Evolutionary conservation across 2,329 filamentous ascomycete genomes (phyloP).

Genomic region (Beauveria varroae): DNA sequence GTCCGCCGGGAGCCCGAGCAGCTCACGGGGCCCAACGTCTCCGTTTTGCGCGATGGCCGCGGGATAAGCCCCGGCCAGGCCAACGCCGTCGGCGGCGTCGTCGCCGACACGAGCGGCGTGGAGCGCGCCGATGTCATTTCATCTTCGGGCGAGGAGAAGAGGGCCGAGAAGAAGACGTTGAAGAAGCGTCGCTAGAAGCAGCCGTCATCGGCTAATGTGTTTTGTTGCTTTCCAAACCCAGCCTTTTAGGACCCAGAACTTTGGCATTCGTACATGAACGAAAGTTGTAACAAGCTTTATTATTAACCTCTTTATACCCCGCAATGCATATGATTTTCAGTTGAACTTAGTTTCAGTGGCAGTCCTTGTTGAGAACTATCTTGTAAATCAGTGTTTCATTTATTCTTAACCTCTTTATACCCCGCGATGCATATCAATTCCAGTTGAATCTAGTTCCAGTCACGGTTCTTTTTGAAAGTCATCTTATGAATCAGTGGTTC

Average conservation of each 20-base stretch:
- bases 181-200: conserved; percentile 9
- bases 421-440: background rate
- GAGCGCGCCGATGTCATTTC: conserved; percentile 8
- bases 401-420: background rate
- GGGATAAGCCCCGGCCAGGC: conserved; percentile 10
- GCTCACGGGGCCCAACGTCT: background rate
- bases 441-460: background rate
- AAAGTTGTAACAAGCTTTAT: background rate
- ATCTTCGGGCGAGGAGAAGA: conserved; percentile 9
- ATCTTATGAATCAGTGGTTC: background rate
- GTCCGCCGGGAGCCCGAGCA: conserved; percentile 6
- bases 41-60: conserved; percentile 8
- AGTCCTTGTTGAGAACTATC: background rate
- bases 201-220: background rate
- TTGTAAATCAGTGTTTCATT: background rate
- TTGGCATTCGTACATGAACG: background rate
- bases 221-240: background rate
- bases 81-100: conserved; percentile 7
- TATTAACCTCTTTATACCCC: background rate
- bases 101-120: background rate
- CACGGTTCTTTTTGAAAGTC: background rate
- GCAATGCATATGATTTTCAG: background rate
- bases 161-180: background rate
- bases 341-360: background rate
- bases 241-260: background rate